Evolutionary conservation across 257 asterid species (phyloP).

Genomic region (Rauvolfia tetraphylla): DNA sequence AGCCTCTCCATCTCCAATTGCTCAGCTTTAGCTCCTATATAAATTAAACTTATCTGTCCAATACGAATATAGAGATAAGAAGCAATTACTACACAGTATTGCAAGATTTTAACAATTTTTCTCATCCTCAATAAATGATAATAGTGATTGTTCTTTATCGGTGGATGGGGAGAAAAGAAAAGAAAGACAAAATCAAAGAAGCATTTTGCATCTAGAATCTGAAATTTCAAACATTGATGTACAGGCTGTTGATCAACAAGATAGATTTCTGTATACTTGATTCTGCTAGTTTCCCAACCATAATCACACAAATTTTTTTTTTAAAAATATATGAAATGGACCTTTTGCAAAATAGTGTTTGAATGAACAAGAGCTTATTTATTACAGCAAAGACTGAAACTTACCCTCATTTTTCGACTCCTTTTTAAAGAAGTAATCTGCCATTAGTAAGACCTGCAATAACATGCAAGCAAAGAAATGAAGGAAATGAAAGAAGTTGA

Average conservation of each 20-base stretch:
- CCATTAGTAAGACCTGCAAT: constrained; percentile 18
- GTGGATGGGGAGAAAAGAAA: not conserved
- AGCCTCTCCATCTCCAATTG: not conserved
- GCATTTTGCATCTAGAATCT: not conserved
- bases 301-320: not conserved
- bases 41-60: not conserved
- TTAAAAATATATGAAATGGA: not conserved
- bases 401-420: constrained; percentile 14
- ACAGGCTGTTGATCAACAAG: too few relatives aligned
- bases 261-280: not conserved
- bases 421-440: not conserved
- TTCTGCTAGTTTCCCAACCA: not conserved
- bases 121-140: not conserved
- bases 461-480: constrained; percentile 5
- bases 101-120: not conserved
- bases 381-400: not conserved
- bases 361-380: not conserved
- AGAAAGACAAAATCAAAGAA: not conserved
- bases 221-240: not conserved
- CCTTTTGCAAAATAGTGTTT: not conserved
- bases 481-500: not conserved
- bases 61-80: not conserved
- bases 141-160: not conserved
- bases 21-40: not conserved
- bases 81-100: not conserved